These are phyloP conservation scores for Aspergillus novofumigatus DNA, from an alignment of 2,329 filamentous ascomycete genomes.

Conservation along the genomic window DNA sequence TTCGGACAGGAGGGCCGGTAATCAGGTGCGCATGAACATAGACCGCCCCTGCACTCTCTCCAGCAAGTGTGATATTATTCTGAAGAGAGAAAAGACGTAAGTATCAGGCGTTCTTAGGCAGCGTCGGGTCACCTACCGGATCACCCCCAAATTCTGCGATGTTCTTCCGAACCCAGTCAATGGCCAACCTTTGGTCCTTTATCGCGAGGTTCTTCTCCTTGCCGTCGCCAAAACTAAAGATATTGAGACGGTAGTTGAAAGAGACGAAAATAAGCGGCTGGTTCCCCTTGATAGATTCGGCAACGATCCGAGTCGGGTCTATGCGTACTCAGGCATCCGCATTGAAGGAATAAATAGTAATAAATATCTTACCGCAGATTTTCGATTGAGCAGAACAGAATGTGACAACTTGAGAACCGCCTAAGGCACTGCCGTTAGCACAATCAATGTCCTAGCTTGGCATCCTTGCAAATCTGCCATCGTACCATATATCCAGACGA, in stretches of 20 bases:
- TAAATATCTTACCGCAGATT: conserved; percentile 35
- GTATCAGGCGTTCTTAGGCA: not conserved
- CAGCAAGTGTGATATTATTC: conserved; percentile 40
- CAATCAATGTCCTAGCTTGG: not conserved
- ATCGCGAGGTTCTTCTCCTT: conserved; percentile 39
- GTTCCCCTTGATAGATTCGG: conserved; percentile 29
- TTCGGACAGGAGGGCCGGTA: conserved; percentile 27
- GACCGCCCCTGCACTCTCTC: conserved; percentile 46
- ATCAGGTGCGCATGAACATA: conserved; percentile 43
- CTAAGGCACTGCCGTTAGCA: conserved; percentile 8
- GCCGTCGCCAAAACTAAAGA: conserved; percentile 45
- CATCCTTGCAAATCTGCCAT: not conserved
- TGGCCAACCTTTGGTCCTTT: conserved; percentile 32
- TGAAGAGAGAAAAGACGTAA: conserved; percentile 9
- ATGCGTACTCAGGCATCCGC: not conserved
- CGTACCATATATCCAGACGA: conserved; percentile 46
- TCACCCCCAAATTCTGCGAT: conserved; percentile 41
- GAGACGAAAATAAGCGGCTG: conserved; percentile 42
- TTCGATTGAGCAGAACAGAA: conserved; percentile 42
- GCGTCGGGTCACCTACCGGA: conserved; percentile 21
- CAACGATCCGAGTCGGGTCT: conserved; percentile 36
- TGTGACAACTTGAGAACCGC: conserved; percentile 44
- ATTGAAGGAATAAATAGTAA: not conserved
- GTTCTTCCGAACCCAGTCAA: conserved; percentile 39
- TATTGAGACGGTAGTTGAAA: conserved; percentile 43